phyloP scores from a whole-genome alignment of 805 yeast genomes.

The Ogataea ganodermae region DNA sequence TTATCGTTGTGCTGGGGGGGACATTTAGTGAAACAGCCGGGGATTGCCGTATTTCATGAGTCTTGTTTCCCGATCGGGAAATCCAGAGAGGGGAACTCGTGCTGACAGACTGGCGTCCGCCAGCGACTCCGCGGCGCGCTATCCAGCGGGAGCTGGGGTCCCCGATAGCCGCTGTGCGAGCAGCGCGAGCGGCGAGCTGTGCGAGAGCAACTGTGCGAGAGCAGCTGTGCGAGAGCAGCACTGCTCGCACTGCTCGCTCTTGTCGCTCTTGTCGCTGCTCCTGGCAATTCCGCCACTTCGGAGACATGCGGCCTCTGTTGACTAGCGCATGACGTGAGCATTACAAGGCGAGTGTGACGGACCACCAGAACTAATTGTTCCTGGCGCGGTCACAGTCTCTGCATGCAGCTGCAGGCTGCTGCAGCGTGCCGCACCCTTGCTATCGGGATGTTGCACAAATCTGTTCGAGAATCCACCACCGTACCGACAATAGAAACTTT shows the following conservation, averaged over 20 bases:
- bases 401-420: not conserved
- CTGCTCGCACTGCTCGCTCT: not conserved
- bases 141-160: no score
- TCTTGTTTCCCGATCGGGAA: not conserved
- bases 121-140: no score
- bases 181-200: no score
- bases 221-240: not conserved
- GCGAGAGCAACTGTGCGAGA: no score
- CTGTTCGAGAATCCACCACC: not conserved
- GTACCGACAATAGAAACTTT: no score
- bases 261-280: no score
- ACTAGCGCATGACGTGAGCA: slow-evolving; percentile 6
- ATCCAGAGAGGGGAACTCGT: slow-evolving; percentile 1
- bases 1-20: not conserved
- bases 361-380: not conserved
- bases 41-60: not conserved
- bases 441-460: not conserved
- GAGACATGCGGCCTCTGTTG: not conserved
- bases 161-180: no score
- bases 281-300: not conserved
- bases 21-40: slow-evolving; percentile 1
- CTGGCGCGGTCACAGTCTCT: not conserved
- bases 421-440: not conserved
- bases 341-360: not conserved
- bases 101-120: not conserved